A percentile compares a stretch with the other conserved stretches of the same genome.
Conservation (phyloP, 1,139 yeast genomes). For the Pneumocystis murina region DNA sequence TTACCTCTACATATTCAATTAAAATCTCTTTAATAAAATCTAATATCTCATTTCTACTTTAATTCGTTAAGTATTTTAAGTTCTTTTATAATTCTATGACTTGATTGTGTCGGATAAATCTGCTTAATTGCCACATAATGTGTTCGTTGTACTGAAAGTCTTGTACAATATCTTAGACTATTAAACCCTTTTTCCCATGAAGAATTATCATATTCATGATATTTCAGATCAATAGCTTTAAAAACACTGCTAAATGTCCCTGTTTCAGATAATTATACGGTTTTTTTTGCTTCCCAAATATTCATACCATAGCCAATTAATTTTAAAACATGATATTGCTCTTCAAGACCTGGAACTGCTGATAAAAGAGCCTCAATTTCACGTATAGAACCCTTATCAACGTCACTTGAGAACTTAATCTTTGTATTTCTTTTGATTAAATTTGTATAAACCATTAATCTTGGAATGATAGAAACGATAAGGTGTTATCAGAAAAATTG, state of each 20-base stretch:
- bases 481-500: background rate
- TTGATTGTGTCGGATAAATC: constrained; percentile 10
- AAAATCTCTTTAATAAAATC: background rate
- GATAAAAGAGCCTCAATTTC: background rate
- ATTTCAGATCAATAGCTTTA: constrained; percentile 4
- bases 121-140: constrained; percentile 10
- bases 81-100: constrained; percentile 7
- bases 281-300: background rate
- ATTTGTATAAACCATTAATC: background rate
- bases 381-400: background rate
- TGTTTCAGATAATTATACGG: background rate
- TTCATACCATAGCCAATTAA: constrained; percentile 7
- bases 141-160: background rate
- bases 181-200: background rate
- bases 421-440: background rate
- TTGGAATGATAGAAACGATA: background rate
- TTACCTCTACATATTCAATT: background rate
- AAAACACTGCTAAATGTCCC: constrained; percentile 12
- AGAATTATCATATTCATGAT: background rate
- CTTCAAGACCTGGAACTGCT: constrained; percentile 8
- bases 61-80: constrained; percentile 8
- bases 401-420: background rate
- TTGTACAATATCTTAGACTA: background rate
- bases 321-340: constrained; percentile 8
- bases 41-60: background rate